Percentiles rank a stretch among this genome's conserved stretches.
Evolutionary conservation across 345 rosid species (phyloP).

Genomic region (Alliaria petiolata): DNA sequence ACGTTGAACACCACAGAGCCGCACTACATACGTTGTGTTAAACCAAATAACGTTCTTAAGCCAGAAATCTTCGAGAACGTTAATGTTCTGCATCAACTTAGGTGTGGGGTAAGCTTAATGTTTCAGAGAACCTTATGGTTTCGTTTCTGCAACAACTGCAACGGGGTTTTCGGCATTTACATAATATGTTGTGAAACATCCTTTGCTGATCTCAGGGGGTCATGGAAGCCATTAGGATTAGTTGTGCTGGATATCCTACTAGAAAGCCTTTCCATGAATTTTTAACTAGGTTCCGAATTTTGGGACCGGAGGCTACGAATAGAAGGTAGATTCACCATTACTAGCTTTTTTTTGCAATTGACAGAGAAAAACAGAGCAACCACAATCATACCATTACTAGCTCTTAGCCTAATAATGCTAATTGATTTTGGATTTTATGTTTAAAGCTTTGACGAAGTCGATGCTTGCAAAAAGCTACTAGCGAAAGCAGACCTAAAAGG

Average conservation of each 20-base stretch:
- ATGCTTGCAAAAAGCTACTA: conserved; percentile 74
- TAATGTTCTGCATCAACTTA: conserved; percentile 82
- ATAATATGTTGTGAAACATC: not conserved
- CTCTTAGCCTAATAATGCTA: not conserved
- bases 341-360: not conserved
- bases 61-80: conserved; percentile 81
- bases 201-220: conserved; percentile 62
- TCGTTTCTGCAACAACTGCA: conserved; percentile 7
- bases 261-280: conserved; percentile 80
- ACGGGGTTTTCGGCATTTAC: not conserved
- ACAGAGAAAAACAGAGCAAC: too few relatives aligned
- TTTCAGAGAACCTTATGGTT: conserved; percentile 25
- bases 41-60: conserved; percentile 93
- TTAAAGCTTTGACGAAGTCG: conserved; percentile 60
- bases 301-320: conserved; percentile 53
- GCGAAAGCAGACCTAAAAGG: conserved; percentile 75
- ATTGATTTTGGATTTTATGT: not conserved
- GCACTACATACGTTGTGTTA: conserved; percentile 92
- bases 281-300: conserved; percentile 55
- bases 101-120: conserved; percentile 84
- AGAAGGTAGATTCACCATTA: conserved; percentile 46
- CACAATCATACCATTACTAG: too few relatives aligned
- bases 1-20: conserved; percentile 90
- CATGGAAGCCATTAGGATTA: conserved; percentile 97
- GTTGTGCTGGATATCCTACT: conserved; percentile 97